Base-by-base conservation (phyloP, 768 basidiomycete genomes). In the Dendrothele bispora region DNA sequence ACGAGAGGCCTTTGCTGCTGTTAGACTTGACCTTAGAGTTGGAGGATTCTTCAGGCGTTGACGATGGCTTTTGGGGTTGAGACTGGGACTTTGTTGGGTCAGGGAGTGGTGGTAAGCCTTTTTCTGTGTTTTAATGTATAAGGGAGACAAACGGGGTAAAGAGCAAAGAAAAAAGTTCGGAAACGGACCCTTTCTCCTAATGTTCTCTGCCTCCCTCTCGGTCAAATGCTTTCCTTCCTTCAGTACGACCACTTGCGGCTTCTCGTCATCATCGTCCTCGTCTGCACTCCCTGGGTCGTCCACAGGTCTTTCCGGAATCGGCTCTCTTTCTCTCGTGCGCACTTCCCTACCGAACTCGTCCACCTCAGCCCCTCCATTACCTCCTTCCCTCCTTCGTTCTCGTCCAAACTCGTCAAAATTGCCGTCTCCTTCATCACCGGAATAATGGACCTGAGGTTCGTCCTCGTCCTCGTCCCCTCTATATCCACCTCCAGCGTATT, bases 171-270 rank as follows among this genome's bases (percentile, higher is more conserved):
- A 22, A 24, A 24, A 34, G 8, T 51, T 26, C 17, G 53, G 37
- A 3, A 15, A 43, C 63, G 37, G 39, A 81, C 79, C 77, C 67
- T 70, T 79, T 41, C 79, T 67, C 39, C 66, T 71, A 64, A 78
- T 80, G 54, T 79, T 75, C 65, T 80, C 77, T 8, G 65, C 82
- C 52, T 87, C 82, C 45, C 71, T 65, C 41, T 67, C 74, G 2
- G 68, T 72, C 39, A 87, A 67, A 65, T 87, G 85, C 56, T 82
- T 85, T 32, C 85, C 84, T 41, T 80, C 74, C 60, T 78, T 83
- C 27, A 47, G 29, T 28, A 47, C 46, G 7, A 47, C 46, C 3
- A 47, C 46, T 21, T 47, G 46, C 17, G 84, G 84, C 41, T 68
- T 74, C 57, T 86, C 84, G 55, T 83, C 83, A 0, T 54, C 69